Percentiles rank a stretch among this genome's conserved stretches.
These are phyloP conservation scores for Rubroshorea leprosula DNA, from an alignment of 345 rosid genomes.

Conservation along the genomic window DNA sequence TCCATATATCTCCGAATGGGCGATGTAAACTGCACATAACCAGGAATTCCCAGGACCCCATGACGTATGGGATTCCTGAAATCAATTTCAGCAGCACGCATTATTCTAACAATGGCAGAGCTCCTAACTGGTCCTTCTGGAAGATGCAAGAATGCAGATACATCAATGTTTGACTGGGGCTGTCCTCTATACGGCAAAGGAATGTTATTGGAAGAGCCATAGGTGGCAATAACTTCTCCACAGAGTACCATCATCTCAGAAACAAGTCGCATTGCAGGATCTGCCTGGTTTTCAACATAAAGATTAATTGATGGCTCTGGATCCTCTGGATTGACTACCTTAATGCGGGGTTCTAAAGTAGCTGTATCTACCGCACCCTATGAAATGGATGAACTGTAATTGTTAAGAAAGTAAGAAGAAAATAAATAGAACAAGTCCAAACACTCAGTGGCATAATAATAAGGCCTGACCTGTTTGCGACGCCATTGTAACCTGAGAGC, in stretches of 20 bases:
- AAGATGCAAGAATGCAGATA: conserved; percentile 75
- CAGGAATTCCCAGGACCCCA: conserved; percentile 85
- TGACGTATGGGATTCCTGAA: conserved; percentile 81
- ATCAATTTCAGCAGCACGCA: conserved; percentile 93
- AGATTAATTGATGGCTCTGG: conserved; percentile 71
- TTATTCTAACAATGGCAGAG: conserved; percentile 58
- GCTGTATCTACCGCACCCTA: conserved; percentile 96
- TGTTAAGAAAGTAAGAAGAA: background rate
- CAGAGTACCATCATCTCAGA: conserved; percentile 98
- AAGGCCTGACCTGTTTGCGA: conserved; percentile 58
- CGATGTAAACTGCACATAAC: conserved; percentile 95
- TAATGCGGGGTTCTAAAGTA: conserved; percentile 73
- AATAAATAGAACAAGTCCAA: conserved; percentile 4
- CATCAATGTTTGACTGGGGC: conserved; percentile 82
- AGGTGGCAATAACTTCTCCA: conserved; percentile 87
- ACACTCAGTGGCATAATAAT: background rate
- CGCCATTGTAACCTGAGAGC: conserved; percentile 76
- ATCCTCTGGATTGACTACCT: conserved; percentile 82
- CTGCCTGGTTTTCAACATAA: conserved; percentile 88
- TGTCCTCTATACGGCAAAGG: conserved; percentile 96
- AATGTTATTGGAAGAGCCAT: conserved; percentile 63
- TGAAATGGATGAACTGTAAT: conserved; percentile 9
- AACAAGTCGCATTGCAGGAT: conserved; percentile 88
- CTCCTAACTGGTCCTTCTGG: conserved; percentile 95
- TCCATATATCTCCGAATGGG: conserved; percentile 97